These are phyloP conservation scores for Alternaria infectoria DNA, from an alignment of 2,329 filamentous ascomycete species.

Conservation along the genomic window DNA sequence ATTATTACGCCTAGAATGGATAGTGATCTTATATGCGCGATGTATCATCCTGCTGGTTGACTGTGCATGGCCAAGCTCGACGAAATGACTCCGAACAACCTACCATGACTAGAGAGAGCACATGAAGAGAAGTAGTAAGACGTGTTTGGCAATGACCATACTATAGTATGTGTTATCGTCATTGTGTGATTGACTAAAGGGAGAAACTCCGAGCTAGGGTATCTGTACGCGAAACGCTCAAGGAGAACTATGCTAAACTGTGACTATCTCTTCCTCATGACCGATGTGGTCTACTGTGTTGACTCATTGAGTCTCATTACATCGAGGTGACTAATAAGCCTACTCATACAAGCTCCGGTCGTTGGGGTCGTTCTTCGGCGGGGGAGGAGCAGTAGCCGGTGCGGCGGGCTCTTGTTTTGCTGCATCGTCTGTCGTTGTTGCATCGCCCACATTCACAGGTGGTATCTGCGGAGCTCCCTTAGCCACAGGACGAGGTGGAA, in stretches of 20 bases:
- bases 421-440: not conserved
- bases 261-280: not conserved
- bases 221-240: slow-evolving; percentile 1
- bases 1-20: too few species aligned
- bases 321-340: not conserved
- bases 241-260: not conserved
- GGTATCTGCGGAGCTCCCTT: slow-evolving; percentile 2
- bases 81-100: too few species aligned
- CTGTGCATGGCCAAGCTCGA: too few species aligned
- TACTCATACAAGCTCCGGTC: slow-evolving; percentile 27
- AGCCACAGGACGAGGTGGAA: slow-evolving; percentile 2
- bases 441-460: slow-evolving; percentile 1
- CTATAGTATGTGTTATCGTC: too few species aligned
- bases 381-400: slow-evolving; percentile 8
- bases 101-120: too few species aligned
- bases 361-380: slow-evolving; percentile 20
- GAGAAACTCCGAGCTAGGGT: slow-evolving; percentile 1
- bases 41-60: too few species aligned
- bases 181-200: too few species aligned
- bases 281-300: not conserved
- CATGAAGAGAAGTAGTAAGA: too few species aligned
- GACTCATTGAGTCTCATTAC: not conserved
- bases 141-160: too few species aligned
- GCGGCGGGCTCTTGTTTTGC: not conserved
- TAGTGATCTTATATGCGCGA: too few species aligned